Base-by-base conservation (phyloP, 2,329 filamentous ascomycete genomes). In the Alternaria gaisen region DNA sequence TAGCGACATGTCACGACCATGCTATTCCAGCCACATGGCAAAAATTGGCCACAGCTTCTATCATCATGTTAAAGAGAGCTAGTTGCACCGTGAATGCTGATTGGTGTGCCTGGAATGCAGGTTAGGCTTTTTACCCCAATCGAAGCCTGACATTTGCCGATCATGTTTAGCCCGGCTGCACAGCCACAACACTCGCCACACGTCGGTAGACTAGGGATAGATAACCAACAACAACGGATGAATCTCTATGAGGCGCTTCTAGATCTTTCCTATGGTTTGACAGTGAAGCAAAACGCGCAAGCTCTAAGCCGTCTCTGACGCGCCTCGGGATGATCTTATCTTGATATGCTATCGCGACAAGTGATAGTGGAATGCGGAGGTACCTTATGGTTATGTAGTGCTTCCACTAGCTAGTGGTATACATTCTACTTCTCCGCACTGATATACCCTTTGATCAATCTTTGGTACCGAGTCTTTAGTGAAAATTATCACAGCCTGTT, bases 81-180 rank as follows among this genome's bases (percentile, higher is more conserved):
- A 22, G 36, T 40, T 12, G 18, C 10, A 11, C 50, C 8, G 20
- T 30, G 26, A 26, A 18, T 18, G 18, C 42, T 73, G 58, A 76
- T 76, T 76, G 73, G 73, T 61, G 70, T 73, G 18, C 69, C 69
- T 73, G 64, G 46, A 41, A 54, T 65, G 58, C 64, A 56, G 38
- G 24, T 54, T 46, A 56, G 53, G 53, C 20, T 4, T 8, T 56
- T 64, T 59, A 48, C 18, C 67, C 52, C 52, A 22, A 64, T 70
- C 57, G 50, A 60, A 36, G 47, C 47, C 38, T 61, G 44, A 30
- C 43, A 57, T 64, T 66, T 66, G 70, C 40, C 62, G 69, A 70
- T 72, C 69, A 47, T 22, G 28, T 42, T 61, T 50, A 58, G 60
- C 53, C 46, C 56, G 40, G 53, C 38, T 66, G 61, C 54, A 47